phyloP scores from a whole-genome alignment of 345 rosid species.

The Melastoma malabathricum region DNA sequence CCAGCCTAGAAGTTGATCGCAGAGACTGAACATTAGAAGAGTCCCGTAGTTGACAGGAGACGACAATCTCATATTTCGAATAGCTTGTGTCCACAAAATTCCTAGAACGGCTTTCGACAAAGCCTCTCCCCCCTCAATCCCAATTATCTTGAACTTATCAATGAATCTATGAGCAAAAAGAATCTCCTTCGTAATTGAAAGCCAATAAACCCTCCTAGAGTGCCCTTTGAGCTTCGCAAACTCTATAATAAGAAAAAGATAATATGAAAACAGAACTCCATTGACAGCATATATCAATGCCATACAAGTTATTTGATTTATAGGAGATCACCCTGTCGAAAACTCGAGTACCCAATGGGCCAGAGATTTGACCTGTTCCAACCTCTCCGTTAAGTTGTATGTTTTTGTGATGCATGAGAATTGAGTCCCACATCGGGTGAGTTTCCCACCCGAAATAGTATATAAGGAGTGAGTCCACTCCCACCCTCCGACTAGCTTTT shows the following conservation, averaged over 20 bases:
- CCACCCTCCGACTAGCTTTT: too few species aligned
- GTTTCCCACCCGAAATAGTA: slow-evolving; percentile 74
- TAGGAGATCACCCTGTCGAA: slow-evolving; percentile 90
- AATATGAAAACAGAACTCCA: not conserved
- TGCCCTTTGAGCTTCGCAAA: slow-evolving; percentile 97
- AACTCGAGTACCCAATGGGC: slow-evolving; percentile 98
- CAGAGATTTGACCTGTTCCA: slow-evolving; percentile 87
- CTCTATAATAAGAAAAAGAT: slow-evolving; percentile 33
- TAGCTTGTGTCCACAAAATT: slow-evolving; percentile 66
- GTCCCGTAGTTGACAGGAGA: slow-evolving; percentile 25
- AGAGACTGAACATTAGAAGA: slow-evolving; percentile 79
- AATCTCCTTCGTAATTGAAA: slow-evolving; percentile 65
- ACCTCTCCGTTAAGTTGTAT: slow-evolving; percentile 71
- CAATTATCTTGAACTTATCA: slow-evolving; percentile 48
- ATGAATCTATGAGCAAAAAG: slow-evolving; percentile 60
- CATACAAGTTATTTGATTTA: slow-evolving; percentile 83
- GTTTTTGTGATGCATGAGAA: too few species aligned
- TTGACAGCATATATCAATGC: slow-evolving; percentile 4
- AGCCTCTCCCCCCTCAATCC: slow-evolving; percentile 54
- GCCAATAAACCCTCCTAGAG: slow-evolving; percentile 88
- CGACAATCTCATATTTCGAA: slow-evolving; percentile 48
- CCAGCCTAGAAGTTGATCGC: slow-evolving; percentile 91
- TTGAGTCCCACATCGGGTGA: slow-evolving; percentile 84
- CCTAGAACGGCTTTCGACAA: slow-evolving; percentile 86
- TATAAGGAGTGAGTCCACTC: too few species aligned